Evolutionary conservation across 352 stramenopile species (phyloP), one percentile per base, ranked within the genome.

Genomic region (Thalassiosira hispida): DNA sequence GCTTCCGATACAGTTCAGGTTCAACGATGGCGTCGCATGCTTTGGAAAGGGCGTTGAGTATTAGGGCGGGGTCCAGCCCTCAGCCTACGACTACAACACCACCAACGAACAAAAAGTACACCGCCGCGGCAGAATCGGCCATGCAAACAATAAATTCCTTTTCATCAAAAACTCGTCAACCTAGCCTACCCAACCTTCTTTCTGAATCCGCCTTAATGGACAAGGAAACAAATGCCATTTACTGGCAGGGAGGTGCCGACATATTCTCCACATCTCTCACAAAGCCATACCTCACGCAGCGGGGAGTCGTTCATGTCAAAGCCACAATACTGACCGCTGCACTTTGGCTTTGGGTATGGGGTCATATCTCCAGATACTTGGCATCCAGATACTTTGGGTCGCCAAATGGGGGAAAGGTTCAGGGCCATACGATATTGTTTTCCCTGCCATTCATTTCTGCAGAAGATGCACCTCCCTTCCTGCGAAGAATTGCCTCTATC

Each of bases 121-220:
- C 44, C 25, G 20, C 27, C 16, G 64, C 65, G 16, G 73, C 65
- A 20, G 20, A 16, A 29, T 59, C 56, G 0, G 73, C 73, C 2
- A 73, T 76, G 29, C 29, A 76, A 72, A 77, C 64, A 71, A 79
- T 79, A 18, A 40, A 60, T 56, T 73, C 70, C 27, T 22, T 79
- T 7, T 23, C 49, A 23, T 62, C 72, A 0, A n/a, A 16, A 18
- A 59, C 29, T 9, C 29, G 40, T 11, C 60, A 61, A 5, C 49
- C 18, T 23, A 16, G 14, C n/a, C 42, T 62, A 23, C 47, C 52
- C 29, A 44, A 75, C 35, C 59, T 73, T 3, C 18, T 63, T 0
- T 68, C 52, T 23, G 83, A 91, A 77, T 91, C 84, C 14, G 87
- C 87, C 9, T 38, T 93, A 1, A 81, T 93, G 38, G 85, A 93